A percentile compares a stretch with the other conserved stretches of the same genome.
These are phyloP conservation scores for Massariosphaeria phaeospora DNA, from an alignment of 495 filamentous ascomycete genomes.

Conservation along the genomic window DNA sequence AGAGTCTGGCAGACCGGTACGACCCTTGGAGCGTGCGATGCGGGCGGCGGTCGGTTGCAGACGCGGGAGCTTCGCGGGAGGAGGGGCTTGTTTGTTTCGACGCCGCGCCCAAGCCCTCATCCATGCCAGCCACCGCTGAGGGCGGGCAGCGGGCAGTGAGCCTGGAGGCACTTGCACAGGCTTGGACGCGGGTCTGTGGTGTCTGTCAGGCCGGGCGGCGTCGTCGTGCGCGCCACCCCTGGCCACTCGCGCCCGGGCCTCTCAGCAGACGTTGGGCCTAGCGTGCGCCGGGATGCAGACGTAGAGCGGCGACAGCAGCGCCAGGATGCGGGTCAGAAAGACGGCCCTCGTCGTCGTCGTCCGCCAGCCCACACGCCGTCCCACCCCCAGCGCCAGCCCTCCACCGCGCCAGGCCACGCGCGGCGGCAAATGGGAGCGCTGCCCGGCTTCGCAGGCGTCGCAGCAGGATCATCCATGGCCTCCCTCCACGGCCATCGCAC, in stretches of 20 bases:
- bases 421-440: slow-evolving; percentile 31
- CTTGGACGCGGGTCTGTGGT: too few species aligned
- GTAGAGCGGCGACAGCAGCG: background rate
- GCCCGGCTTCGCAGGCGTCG: background rate
- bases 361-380: background rate
- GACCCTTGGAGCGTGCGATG: slow-evolving; percentile 9
- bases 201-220: too few species aligned
- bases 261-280: slow-evolving; percentile 17
- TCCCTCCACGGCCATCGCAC: background rate
- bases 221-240: too few species aligned
- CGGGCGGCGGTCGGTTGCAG: slow-evolving; percentile 25
- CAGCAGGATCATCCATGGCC: slow-evolving; percentile 8
- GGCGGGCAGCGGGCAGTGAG: too few species aligned
- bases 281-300: slow-evolving; percentile 5
- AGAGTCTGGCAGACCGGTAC: slow-evolving; percentile 8
- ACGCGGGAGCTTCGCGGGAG: slow-evolving; percentile 17
- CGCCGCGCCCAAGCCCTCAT: too few species aligned
- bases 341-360: slow-evolving; percentile 20
- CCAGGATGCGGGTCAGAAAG: slow-evolving; percentile 26
- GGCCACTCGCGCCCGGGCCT: background rate
- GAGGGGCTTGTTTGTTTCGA: slow-evolving; percentile 26
- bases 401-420: background rate
- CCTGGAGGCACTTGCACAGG: too few species aligned
- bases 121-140: too few species aligned
- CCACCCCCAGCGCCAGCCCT: background rate